Conservation (phyloP, 768 basidiomycete species). For the Collybia sp. region DNA sequence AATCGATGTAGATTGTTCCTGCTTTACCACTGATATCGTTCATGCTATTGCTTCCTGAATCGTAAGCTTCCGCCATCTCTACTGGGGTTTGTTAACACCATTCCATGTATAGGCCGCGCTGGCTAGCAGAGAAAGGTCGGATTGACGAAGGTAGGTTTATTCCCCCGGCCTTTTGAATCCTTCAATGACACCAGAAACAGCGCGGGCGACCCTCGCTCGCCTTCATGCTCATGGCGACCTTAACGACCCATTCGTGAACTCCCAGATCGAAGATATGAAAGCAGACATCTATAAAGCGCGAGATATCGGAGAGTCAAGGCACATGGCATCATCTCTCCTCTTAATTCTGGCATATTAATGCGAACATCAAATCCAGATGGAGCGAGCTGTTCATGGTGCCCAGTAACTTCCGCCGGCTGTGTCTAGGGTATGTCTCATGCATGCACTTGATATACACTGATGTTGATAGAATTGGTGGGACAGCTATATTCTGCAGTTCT, state of each 20-base stretch:
- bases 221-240: slow-evolving; percentile 48
- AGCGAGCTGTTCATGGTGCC: slow-evolving; percentile 31
- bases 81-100: neutral
- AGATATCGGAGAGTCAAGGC: slow-evolving; percentile 37
- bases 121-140: slow-evolving; percentile 48
- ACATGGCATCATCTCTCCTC: slow-evolving; percentile 1
- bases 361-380: slow-evolving; percentile 20
- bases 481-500: slow-evolving; percentile 44
- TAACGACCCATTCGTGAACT: slow-evolving; percentile 41
- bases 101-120: slow-evolving; percentile 31
- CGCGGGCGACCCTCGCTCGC: slow-evolving; percentile 37
- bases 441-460: slow-evolving; percentile 1
- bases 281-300: slow-evolving; percentile 27
- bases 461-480: neutral
- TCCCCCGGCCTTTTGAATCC: neutral
- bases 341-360: neutral
- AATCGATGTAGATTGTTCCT: slow-evolving; percentile 27
- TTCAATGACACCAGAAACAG: slow-evolving; percentile 9
- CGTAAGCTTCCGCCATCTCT: slow-evolving; percentile 21
- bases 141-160: slow-evolving; percentile 33
- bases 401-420: slow-evolving; percentile 42
- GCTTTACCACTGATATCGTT: slow-evolving; percentile 45
- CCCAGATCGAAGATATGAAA: slow-evolving; percentile 41
- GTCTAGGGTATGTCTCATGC: slow-evolving; percentile 29
- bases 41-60: slow-evolving; percentile 48